phyloP scores from a whole-genome alignment of 192 early-diverging fungal genomes.

The Podila epicladia region DNA sequence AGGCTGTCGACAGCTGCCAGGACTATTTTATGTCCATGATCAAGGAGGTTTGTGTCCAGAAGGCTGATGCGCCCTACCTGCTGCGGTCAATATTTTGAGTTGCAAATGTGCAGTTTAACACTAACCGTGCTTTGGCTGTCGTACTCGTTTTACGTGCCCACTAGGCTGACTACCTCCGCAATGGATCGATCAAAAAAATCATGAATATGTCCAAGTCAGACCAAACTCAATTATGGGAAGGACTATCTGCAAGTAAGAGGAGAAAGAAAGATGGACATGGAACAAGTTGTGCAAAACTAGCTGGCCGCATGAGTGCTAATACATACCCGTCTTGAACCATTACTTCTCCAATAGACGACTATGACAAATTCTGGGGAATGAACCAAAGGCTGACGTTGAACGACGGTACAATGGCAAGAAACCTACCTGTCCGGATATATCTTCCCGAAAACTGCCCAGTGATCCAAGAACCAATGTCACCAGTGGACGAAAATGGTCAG shows the following conservation, averaged over 20 bases:
- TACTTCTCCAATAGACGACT: slow-evolving; percentile 49
- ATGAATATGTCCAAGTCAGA: slow-evolving; percentile 89
- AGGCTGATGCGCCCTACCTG: background rate
- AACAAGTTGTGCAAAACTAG: slow-evolving; percentile 29
- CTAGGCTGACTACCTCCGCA: slow-evolving; percentile 84
- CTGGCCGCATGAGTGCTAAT: slow-evolving; percentile 13
- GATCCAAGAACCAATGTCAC: slow-evolving; percentile 67
- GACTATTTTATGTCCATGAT: slow-evolving; percentile 90
- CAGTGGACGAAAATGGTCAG: slow-evolving; percentile 59
- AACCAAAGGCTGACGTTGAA: slow-evolving; percentile 64
- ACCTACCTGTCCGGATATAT: slow-evolving; percentile 71
- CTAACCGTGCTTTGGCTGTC: background rate
- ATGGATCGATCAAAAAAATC: slow-evolving; percentile 83
- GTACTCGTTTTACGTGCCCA: background rate
- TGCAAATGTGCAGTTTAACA: background rate
- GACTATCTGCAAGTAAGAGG: slow-evolving; percentile 65
- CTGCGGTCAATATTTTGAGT: background rate
- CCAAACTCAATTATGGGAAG: slow-evolving; percentile 83
- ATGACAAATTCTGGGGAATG: slow-evolving; percentile 70
- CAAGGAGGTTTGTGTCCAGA: slow-evolving; percentile 70
- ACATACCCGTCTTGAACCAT: background rate
- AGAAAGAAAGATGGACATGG: background rate
- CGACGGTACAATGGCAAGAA: slow-evolving; percentile 55
- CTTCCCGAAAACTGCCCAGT: slow-evolving; percentile 64
- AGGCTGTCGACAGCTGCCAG: slow-evolving; percentile 63